A percentile compares a stretch with the other conserved stretches of the same genome.
Conservation (phyloP, 192 early-diverging fungal genomes). For the Gigaspora rosea region DNA sequence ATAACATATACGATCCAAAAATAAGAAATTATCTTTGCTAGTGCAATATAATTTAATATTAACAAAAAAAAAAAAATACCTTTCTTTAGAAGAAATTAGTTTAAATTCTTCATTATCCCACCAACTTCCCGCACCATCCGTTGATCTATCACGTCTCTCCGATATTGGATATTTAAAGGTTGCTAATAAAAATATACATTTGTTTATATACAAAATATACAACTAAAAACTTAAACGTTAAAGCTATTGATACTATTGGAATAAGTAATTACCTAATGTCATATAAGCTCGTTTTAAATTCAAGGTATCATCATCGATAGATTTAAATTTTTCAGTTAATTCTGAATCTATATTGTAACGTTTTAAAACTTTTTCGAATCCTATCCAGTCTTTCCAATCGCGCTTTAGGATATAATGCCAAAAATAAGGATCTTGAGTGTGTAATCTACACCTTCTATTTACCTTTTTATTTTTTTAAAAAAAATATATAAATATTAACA, state of each 20-base stretch:
- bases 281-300: neutral
- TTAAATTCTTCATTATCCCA: neutral
- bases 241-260: too few species aligned
- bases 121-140: neutral
- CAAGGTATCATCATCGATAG: neutral
- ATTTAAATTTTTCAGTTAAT: neutral
- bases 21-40: neutral
- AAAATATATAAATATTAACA: neutral
- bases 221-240: neutral
- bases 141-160: neutral
- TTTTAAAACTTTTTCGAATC: neutral
- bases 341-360: neutral
- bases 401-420: neutral
- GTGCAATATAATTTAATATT: neutral
- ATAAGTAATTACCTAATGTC: neutral
- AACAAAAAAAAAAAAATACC: neutral
- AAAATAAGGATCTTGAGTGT: neutral
- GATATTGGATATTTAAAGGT: neutral
- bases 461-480: neutral
- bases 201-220: neutral
- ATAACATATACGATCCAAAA: neutral
- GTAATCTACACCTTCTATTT: neutral
- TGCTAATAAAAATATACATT: neutral
- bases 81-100: neutral
- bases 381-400: neutral